A percentile compares a stretch with the other conserved stretches of the same genome.
These are phyloP conservation scores for Bisporella sp. DNA, from an alignment of 2,329 filamentous ascomycete species.

Conservation along the genomic window DNA sequence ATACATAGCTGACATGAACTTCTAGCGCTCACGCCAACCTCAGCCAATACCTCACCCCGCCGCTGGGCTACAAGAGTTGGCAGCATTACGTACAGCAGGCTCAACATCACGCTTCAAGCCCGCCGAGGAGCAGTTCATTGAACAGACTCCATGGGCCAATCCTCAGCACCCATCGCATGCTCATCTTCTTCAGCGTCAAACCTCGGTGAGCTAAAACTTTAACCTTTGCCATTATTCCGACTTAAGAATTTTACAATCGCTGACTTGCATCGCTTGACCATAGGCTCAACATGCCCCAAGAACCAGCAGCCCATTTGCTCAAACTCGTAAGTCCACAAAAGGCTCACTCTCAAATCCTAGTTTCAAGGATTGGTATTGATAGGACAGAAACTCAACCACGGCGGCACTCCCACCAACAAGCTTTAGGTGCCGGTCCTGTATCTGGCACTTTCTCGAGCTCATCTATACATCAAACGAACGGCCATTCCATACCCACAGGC, in stretches of 20 bases:
- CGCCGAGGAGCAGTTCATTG: conserved; percentile 79
- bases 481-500: conserved; percentile 14
- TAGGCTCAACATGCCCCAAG: conserved; percentile 29
- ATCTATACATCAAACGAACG: conserved; percentile 20
- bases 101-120: conserved; percentile 38
- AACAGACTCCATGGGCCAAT: conserved; percentile 89
- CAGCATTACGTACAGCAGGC: conserved; percentile 23
- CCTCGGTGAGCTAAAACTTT: conserved; percentile 15
- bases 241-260: too few species aligned
- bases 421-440: conserved; percentile 17
- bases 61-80: conserved; percentile 25
- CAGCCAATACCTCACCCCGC: conserved; percentile 13
- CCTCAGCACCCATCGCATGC: conserved; percentile 68
- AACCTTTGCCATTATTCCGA: too few species aligned
- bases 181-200: conserved; percentile 33
- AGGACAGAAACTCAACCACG: conserved; percentile 24
- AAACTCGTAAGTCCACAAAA: conserved; percentile 3
- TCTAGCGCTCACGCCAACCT: conserved; percentile 21
- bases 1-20: conserved; percentile 11
- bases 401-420: conserved; percentile 32
- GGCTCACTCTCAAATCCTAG: too few species aligned
- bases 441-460: conserved; percentile 27
- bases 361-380: background rate
- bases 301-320: conserved; percentile 28
- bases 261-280: too few species aligned